Evolutionary conservation across 2,329 filamentous ascomycete genomes (phyloP).

Genomic region (Aspergillus sp.): DNA sequence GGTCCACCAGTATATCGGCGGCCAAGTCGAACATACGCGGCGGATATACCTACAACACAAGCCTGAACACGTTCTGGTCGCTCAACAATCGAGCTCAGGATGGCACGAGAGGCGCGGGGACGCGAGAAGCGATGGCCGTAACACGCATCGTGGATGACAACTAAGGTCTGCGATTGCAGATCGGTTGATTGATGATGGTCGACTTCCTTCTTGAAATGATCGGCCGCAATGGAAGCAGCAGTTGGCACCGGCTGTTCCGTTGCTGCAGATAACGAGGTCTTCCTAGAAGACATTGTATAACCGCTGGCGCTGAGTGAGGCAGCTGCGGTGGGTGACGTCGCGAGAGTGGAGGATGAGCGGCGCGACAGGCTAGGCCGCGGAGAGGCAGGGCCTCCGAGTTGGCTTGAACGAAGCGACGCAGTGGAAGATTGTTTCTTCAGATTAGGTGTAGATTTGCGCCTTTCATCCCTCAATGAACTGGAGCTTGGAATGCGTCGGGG

Average conservation of each 20-base stretch:
- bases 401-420: conserved; percentile 38
- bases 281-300: conserved; percentile 29
- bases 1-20: conserved; percentile 72
- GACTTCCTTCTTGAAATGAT: conserved; percentile 70
- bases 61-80: conserved; percentile 88
- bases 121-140: conserved; percentile 92
- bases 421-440: conserved; percentile 41
- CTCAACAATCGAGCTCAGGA: conserved; percentile 82
- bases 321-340: conserved; percentile 24
- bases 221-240: conserved; percentile 61
- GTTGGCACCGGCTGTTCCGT: conserved; percentile 38
- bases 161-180: conserved; percentile 62
- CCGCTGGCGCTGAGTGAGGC: conserved; percentile 4
- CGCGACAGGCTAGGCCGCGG: conserved; percentile 34
- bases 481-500: conserved; percentile 36
- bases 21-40: conserved; percentile 88
- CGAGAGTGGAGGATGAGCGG: conserved; percentile 33
- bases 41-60: conserved; percentile 74
- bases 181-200: conserved; percentile 56
- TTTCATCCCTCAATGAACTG: conserved; percentile 38
- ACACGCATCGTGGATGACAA: conserved; percentile 88
- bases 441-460: conserved; percentile 33
- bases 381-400: conserved; percentile 28
- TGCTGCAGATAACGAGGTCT: conserved; percentile 21
- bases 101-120: conserved; percentile 70